Conservation (phyloP, 345 rosid species). For the Euphorbia tirucalli region DNA sequence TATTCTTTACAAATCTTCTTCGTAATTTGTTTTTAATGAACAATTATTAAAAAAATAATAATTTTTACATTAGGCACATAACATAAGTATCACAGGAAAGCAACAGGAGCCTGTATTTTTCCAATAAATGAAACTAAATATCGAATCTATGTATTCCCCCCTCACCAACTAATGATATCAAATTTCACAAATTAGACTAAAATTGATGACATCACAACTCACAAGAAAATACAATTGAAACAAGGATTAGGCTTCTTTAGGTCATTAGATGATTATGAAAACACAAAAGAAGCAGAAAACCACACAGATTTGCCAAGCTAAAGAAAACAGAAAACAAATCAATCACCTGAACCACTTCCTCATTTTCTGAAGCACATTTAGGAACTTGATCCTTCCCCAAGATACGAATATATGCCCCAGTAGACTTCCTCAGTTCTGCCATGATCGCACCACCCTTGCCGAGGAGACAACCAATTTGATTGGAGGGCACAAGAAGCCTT, state of each 20-base stretch:
- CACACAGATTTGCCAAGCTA: constrained; percentile 8
- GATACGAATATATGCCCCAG: constrained; percentile 72
- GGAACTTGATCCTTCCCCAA: constrained; percentile 71
- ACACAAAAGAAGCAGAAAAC: background rate
- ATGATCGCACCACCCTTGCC: constrained; percentile 75
- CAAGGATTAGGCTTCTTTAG: background rate
- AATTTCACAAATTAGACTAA: too few relatives aligned
- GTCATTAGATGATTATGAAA: background rate
- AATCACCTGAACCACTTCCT: constrained; percentile 74
- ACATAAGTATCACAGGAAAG: too few relatives aligned
- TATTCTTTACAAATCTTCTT: background rate
- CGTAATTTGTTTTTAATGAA: too few relatives aligned
- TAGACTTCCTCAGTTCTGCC: constrained; percentile 65
- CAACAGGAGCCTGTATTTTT: background rate
- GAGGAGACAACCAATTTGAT: constrained; percentile 77
- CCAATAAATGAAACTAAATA: background rate
- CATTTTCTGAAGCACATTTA: constrained; percentile 67
- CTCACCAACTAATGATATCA: too few relatives aligned
- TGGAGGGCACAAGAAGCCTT: constrained; percentile 59
- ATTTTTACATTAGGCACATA: too few relatives aligned
- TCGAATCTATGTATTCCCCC: background rate
- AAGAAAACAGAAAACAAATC: constrained; percentile 5
- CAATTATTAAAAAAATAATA: background rate
- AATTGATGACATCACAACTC: background rate
- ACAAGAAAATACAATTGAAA: background rate